Evolutionary conservation across 345 rosid genomes (phyloP).

Genomic region (Erysimum cheiranthoides): DNA sequence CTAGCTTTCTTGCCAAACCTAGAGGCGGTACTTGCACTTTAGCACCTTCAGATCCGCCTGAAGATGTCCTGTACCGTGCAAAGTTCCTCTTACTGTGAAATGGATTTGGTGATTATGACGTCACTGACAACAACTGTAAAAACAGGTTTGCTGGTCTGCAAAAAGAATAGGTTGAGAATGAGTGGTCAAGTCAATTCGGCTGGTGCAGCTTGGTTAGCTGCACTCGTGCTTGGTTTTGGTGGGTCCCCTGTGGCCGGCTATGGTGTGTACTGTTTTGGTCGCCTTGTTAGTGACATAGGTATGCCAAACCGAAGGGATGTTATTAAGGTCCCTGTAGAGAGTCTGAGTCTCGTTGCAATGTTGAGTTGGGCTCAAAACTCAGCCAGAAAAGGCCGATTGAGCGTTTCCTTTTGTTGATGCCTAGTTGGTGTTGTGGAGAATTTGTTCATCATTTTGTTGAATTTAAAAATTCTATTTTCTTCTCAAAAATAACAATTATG

Average conservation of each 20-base stretch:
- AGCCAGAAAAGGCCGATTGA: neutral
- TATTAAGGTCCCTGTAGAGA: neutral
- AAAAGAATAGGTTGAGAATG: neutral
- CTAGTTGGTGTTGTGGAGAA: neutral
- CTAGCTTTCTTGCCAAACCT: constrained; percentile 50
- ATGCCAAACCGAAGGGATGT: neutral
- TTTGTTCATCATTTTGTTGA: neutral
- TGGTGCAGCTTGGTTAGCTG: neutral
- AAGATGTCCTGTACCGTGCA: neutral
- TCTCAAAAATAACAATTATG: neutral
- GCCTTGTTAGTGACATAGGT: neutral
- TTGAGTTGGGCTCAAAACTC: neutral
- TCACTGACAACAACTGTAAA: neutral
- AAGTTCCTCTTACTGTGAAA: neutral
- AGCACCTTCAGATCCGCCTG: neutral
- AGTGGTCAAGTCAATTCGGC: neutral
- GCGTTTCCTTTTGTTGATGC: neutral
- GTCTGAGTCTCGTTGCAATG: neutral
- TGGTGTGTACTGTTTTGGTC: neutral
- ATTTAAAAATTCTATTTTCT: neutral
- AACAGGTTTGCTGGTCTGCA: neutral
- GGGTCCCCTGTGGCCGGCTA: neutral
- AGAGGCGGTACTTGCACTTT: neutral
- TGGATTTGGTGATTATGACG: neutral
- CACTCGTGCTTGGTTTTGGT: neutral